Base-by-base conservation (phyloP, 768 basidiomycete species). In the Bullera alba region DNA sequence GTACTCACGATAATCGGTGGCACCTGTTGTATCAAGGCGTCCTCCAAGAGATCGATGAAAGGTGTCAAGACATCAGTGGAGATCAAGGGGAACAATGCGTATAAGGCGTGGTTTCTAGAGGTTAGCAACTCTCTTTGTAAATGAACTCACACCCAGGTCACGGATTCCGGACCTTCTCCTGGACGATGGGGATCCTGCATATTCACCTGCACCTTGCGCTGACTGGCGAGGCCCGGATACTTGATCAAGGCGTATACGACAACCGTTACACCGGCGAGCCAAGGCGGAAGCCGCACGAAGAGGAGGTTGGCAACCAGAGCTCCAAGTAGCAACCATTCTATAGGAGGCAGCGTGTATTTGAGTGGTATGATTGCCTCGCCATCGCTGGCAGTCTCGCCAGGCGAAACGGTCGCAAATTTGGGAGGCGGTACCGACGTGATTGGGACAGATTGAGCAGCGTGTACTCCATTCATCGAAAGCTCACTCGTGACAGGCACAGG, bases 41-140 rank as follows among this genome's bases (percentile, higher is more conserved):
- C 73, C 50, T 74, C 73, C 35, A 74, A 48, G 2, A 74, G 57
- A 50, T 74, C 73, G 21, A 74, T 65, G 30, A 73, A 69, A 2
- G 73, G 73, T 10, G 61, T 63, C 15, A 72, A 54, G 8, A 72
- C 53, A 38, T 72, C 71, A 5, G 68, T 69, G 3, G 68, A 70
- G 23, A 70, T 67, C 30, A 72, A 46, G 0, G 71, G 71, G 48
- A 70, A 72, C 21, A 72, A 46, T 15, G 65, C 65, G 32, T 69
- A 59, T 2, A 74, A 49, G 0, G 61, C 63, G 29, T 70, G 64
- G 48, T 73, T 73, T 5, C 37, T 39, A 21, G n/a, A n/a, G n/a
- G n/a, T n/a, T n/a, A n/a, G n/a, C n/a, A n/a, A n/a, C n/a, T n/a
- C n/a, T n/a, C n/a, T n/a, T n/a, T 39, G 7, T 39, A 39, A 39